Percentiles rank a stretch among this genome's conserved stretches.
Conservation (phyloP, 345 rosid species). For the Excoecaria cochinchinensis region DNA sequence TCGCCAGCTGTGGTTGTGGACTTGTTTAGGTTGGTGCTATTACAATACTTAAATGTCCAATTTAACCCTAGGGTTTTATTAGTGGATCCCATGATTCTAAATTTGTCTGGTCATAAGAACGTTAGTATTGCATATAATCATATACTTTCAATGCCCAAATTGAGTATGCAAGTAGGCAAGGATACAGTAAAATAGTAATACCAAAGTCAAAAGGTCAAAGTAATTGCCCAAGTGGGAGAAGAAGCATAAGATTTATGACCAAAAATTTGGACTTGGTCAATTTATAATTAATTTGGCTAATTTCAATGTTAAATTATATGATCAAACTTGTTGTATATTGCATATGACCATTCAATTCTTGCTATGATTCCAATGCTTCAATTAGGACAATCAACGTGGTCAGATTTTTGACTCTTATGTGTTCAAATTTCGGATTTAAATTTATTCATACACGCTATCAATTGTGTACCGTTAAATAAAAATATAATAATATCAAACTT, state of each 20-base stretch:
- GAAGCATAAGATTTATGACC: constrained; percentile 8
- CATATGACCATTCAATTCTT: neutral
- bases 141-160: neutral
- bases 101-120: too few species aligned
- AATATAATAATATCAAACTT: too few species aligned
- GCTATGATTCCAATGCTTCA: too few species aligned
- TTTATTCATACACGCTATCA: too few species aligned
- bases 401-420: neutral
- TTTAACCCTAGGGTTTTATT: too few species aligned
- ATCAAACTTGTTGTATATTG: neutral
- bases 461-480: too few species aligned
- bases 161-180: neutral
- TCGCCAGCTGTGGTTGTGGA: constrained; percentile 16
- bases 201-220: constrained; percentile 10
- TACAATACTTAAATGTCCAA: constrained; percentile 4
- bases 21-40: neutral
- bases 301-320: neutral
- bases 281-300: neutral
- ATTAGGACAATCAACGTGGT: neutral
- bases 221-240: neutral
- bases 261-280: constrained; percentile 14
- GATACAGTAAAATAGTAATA: too few species aligned
- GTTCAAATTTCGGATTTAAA: too few species aligned
- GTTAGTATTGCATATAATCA: too few species aligned
- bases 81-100: too few species aligned